phyloP scores from a whole-genome alignment of 2,329 filamentous ascomycete genomes.

The Xylaria sp. region DNA sequence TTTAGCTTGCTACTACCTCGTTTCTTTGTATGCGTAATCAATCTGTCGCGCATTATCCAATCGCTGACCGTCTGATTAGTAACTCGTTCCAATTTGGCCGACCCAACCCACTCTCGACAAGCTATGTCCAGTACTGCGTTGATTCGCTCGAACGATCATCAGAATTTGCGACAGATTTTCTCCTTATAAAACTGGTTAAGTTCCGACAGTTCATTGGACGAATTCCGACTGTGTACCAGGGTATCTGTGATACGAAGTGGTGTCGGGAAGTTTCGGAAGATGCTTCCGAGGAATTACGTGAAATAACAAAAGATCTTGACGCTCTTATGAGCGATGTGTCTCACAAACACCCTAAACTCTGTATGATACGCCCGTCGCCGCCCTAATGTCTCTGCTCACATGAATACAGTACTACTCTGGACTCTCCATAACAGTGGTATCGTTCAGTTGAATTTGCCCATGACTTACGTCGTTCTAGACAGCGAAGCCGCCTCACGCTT shows the following conservation, averaged over 20 bases:
- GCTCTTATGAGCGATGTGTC: slow-evolving; percentile 49
- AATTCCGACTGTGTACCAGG: slow-evolving; percentile 50
- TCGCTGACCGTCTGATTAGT: slow-evolving; percentile 37
- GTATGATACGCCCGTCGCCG: slow-evolving; percentile 32
- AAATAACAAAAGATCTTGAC: slow-evolving; percentile 51
- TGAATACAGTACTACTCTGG: slow-evolving; percentile 35
- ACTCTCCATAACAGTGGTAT: slow-evolving; percentile 28
- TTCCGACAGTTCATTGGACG: slow-evolving; percentile 53
- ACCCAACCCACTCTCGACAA: slow-evolving; percentile 48
- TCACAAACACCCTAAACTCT: slow-evolving; percentile 44
- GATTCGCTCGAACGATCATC: slow-evolving; percentile 46
- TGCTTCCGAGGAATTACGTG: slow-evolving; percentile 50
- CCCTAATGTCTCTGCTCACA: slow-evolving; percentile 2
- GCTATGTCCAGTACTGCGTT: slow-evolving; percentile 52
- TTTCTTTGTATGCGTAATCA: slow-evolving; percentile 52
- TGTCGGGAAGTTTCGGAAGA: slow-evolving; percentile 48
- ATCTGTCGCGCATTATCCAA: neutral
- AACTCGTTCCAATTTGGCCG: slow-evolving; percentile 55
- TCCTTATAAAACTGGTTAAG: slow-evolving; percentile 51
- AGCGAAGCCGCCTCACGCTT: slow-evolving; percentile 36
- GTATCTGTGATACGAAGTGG: slow-evolving; percentile 32
- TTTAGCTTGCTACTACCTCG: slow-evolving; percentile 54
- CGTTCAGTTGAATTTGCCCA: slow-evolving; percentile 52
- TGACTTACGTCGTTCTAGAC: slow-evolving; percentile 48
- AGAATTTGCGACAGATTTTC: slow-evolving; percentile 48